A percentile compares a stretch with the other conserved stretches of the same genome.
Conservation (phyloP, 1,284 basidiomycete genomes). For the Apiotrichum akiyoshidainum region DNA sequence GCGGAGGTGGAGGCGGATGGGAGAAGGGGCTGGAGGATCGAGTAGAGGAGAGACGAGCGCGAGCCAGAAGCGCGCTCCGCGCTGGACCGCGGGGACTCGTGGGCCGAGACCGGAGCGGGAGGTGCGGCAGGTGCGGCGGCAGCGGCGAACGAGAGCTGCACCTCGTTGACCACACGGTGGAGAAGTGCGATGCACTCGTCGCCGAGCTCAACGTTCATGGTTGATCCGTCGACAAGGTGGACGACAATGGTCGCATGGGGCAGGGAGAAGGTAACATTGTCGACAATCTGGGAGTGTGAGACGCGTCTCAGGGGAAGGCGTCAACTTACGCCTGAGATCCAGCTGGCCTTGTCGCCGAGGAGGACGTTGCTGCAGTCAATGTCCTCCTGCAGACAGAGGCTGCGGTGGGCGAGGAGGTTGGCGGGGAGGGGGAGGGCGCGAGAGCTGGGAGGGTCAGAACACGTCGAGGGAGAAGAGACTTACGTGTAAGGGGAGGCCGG, state of each 20-base stretch:
- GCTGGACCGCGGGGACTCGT: conserved; percentile 20
- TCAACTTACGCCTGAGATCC: conserved; percentile 45
- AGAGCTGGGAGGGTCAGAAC: conserved; percentile 17
- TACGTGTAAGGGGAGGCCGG: conserved; percentile 56
- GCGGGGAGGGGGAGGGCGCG: conserved; percentile 48
- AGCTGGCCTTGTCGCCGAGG: conserved; percentile 50
- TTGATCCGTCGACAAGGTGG: conserved; percentile 45
- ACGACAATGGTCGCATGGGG: conserved; percentile 37
- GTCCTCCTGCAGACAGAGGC: conserved; percentile 46
- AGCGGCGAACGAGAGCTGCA: conserved; percentile 47
- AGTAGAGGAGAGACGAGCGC: conserved; percentile 38
- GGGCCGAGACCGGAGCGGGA: conserved; percentile 19
- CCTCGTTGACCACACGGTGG: conserved; percentile 45
- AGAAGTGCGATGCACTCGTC: conserved; percentile 32
- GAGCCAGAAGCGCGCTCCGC: conserved; percentile 14
- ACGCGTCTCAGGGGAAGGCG: neutral
- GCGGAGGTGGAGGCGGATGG: conserved; percentile 11
- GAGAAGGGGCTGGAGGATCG: conserved; percentile 47
- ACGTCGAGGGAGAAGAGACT: conserved; percentile 11
- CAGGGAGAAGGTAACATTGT: conserved; percentile 50
- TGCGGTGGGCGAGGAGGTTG: conserved; percentile 47
- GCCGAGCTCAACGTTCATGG: conserved; percentile 34
- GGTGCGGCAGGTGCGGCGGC: conserved; percentile 22
- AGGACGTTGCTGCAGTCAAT: conserved; percentile 49
- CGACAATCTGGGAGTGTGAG: conserved; percentile 29